Conservation (phyloP, 306 rosid species). For the Dryas octopetala region DNA sequence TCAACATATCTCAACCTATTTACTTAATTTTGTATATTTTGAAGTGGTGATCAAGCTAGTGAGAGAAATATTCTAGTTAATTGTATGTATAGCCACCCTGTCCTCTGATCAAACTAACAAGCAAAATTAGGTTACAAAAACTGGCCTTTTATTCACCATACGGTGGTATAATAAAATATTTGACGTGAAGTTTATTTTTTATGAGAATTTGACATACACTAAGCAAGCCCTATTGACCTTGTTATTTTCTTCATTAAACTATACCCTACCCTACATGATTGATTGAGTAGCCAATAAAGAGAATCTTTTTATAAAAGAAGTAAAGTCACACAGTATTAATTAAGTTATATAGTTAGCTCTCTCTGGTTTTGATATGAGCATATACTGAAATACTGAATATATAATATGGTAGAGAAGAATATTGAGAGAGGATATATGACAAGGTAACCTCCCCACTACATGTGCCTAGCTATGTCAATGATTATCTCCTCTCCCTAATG, state of each 20-base stretch:
- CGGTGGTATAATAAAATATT: not conserved
- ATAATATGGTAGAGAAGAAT: slow-evolving; percentile 23
- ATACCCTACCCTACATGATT: slow-evolving; percentile 4
- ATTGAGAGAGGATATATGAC: slow-evolving; percentile 27
- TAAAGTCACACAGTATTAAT: not conserved
- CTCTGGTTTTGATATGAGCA: not conserved
- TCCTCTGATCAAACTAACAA: too few species aligned
- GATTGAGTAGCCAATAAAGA: slow-evolving; percentile 8
- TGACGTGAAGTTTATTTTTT: not conserved
- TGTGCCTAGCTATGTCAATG: slow-evolving; percentile 42
- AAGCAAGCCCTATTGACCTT: slow-evolving; percentile 15
- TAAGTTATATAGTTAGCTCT: not conserved
- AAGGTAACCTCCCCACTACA: slow-evolving; percentile 45
- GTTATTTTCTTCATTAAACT: slow-evolving; percentile 1
- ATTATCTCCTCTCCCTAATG: slow-evolving; percentile 28
- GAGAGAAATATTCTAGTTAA: too few species aligned
- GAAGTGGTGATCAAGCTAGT: too few species aligned
- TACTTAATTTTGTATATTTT: too few species aligned
- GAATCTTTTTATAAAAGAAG: slow-evolving; percentile 15
- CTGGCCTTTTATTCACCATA: not conserved
- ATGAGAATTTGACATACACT: not conserved
- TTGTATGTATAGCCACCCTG: too few species aligned
- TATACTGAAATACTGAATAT: not conserved
- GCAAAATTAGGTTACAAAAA: too few species aligned
- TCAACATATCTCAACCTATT: too few species aligned